Percentiles rank a stretch among this genome's conserved stretches.
These are phyloP conservation scores for Sphaerobolus stellatus DNA, from an alignment of 1,284 basidiomycete genomes.

Conservation along the genomic window DNA sequence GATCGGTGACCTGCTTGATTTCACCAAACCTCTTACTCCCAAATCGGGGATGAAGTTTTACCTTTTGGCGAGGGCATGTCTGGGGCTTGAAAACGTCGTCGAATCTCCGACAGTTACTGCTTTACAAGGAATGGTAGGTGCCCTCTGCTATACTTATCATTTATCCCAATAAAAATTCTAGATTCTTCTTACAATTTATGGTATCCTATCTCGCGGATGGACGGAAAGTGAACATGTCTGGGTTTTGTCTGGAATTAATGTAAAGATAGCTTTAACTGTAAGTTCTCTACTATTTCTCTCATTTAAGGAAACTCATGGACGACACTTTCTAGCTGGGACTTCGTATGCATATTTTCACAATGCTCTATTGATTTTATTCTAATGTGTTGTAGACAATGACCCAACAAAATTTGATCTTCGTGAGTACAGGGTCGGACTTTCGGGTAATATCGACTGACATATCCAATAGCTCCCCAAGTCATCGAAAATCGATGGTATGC, in stretches of 20 bases:
- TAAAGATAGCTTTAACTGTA: constrained; percentile 1
- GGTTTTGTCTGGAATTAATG: constrained; percentile 11
- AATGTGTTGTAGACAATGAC: constrained; percentile 12
- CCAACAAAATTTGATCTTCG: constrained; percentile 12
- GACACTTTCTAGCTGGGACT: constrained; percentile 17
- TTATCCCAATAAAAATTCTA: background rate
- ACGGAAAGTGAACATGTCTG: constrained; percentile 8
- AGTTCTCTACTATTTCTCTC: background rate
- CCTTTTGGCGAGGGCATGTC: constrained; percentile 5
- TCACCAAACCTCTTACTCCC: constrained; percentile 8
- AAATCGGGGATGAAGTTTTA: constrained; percentile 1
- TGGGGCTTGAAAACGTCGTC: constrained; percentile 4
- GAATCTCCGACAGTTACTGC: constrained; percentile 11
- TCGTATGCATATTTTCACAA: constrained; percentile 9
- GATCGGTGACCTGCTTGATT: constrained; percentile 11
- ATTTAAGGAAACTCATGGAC: background rate
- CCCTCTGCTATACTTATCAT: constrained; percentile 1
- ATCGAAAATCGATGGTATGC: background rate
- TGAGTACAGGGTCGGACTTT: too few relatives aligned
- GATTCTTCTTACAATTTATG: constrained; percentile 5
- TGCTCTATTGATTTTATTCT: background rate
- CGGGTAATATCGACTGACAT: too few relatives aligned
- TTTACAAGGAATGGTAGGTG: constrained; percentile 12
- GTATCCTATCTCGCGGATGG: constrained; percentile 4
- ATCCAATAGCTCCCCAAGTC: constrained; percentile 12